Evolutionary conservation across 2,329 filamentous ascomycete genomes (phyloP).

Genomic region (Trichophyton mentagrophytes): DNA sequence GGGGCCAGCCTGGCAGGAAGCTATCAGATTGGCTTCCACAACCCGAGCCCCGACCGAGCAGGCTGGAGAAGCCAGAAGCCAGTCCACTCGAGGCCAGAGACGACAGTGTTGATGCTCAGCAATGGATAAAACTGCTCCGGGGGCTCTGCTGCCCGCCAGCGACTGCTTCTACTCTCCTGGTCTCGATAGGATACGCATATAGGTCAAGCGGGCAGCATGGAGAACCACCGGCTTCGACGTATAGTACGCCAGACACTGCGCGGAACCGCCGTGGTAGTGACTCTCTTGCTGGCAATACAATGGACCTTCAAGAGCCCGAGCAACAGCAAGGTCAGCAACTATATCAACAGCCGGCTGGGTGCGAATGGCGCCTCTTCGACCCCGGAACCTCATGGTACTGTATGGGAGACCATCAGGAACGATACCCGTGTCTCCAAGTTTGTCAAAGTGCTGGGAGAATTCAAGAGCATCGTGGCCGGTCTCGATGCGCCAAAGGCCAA

Average conservation of each 20-base stretch:
- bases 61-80: background rate
- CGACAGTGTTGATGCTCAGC: too few species aligned
- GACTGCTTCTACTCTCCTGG: too few species aligned
- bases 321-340: background rate
- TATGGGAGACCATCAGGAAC: background rate
- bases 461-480: background rate
- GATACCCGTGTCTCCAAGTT: background rate
- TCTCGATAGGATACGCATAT: too few species aligned
- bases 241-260: background rate
- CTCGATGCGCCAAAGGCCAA: background rate
- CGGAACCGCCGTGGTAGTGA: background rate
- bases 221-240: background rate
- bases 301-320: background rate
- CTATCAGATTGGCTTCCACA: background rate
- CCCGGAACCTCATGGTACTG: background rate
- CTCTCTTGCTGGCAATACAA: background rate
- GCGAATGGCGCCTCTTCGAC: background rate
- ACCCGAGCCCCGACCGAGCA: background rate
- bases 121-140: too few species aligned
- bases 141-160: too few species aligned
- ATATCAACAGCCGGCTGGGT: background rate
- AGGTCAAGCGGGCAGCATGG: constrained; percentile 1
- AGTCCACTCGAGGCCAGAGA: too few species aligned
- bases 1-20: background rate
- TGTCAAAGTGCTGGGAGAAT: background rate